Evolutionary conservation across 164 flowering plant genomes (phyloP).

Genomic region (Aristolochia fimbriata): DNA sequence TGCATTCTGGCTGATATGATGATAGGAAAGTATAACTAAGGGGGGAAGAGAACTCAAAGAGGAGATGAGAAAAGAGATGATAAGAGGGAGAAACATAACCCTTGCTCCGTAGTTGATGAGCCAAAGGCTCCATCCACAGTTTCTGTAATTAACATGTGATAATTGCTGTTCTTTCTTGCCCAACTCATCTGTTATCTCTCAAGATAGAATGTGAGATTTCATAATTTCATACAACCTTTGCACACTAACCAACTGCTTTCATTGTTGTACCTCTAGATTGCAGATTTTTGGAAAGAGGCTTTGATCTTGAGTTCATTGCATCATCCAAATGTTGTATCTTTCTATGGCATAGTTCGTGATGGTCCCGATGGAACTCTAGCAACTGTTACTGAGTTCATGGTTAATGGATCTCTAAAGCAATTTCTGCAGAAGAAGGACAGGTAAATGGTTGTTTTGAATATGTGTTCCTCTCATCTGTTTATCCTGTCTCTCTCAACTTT

Average conservation of each 20-base stretch:
- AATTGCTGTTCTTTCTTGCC: no score
- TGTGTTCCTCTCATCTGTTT: not conserved
- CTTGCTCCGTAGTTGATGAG: no score
- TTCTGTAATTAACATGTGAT: no score
- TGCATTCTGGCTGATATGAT: no score
- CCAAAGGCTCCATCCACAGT: no score
- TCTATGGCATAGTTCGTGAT: slow-evolving; percentile 97
- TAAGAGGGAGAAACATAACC: no score
- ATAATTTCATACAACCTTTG: not conserved
- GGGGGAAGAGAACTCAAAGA: no score
- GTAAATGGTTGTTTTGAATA: slow-evolving; percentile 20
- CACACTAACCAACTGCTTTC: not conserved
- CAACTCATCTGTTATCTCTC: no score
- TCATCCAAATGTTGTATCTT: slow-evolving; percentile 98
- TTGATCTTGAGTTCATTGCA: slow-evolving; percentile 81
- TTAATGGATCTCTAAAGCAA: slow-evolving; percentile 95
- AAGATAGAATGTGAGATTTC: not conserved
- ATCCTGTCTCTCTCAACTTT: not conserved
- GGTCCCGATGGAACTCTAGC: slow-evolving; percentile 97
- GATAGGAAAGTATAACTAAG: no score
- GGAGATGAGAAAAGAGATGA: no score
- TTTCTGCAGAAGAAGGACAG: slow-evolving; percentile 93
- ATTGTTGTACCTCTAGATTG: slow-evolving; percentile 39
- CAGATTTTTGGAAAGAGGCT: slow-evolving; percentile 99
- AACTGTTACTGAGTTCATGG: slow-evolving; percentile 96